phyloP scores from a whole-genome alignment of 257 asterid species.

The Solanum corneliomulleri region DNA sequence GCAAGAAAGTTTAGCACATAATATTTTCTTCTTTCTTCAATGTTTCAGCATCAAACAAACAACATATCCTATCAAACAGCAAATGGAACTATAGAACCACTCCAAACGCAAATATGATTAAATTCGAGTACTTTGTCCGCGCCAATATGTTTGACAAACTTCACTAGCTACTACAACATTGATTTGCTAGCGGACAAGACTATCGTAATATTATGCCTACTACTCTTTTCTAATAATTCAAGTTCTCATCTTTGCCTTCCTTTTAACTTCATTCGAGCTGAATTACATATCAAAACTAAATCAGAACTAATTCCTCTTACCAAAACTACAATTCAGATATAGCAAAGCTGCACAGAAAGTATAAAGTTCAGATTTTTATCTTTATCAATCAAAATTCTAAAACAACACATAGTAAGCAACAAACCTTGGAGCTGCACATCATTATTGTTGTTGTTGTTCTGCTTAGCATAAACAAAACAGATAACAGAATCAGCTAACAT shows the following conservation, averaged over 20 bases:
- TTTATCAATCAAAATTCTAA: background rate
- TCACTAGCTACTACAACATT: background rate
- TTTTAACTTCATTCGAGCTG: no score
- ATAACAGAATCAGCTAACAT: constrained; percentile 76
- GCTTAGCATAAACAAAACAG: constrained; percentile 39
- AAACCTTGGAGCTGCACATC: constrained; percentile 47
- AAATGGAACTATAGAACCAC: background rate
- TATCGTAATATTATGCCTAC: background rate
- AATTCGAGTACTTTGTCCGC: background rate
- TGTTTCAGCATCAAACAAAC: background rate
- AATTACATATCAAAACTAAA: background rate
- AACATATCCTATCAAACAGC: background rate
- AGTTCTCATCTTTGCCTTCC: background rate
- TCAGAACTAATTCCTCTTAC: background rate
- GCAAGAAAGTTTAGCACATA: background rate
- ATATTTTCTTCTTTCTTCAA: background rate
- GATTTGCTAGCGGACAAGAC: background rate
- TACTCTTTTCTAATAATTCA: background rate
- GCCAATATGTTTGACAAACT: background rate
- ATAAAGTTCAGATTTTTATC: background rate
- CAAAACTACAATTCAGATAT: background rate
- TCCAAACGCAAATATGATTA: background rate
- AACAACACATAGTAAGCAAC: background rate
- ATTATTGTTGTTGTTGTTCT: background rate
- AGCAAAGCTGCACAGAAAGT: background rate